Evolutionary conservation across 1,284 basidiomycete species (phyloP).

Genomic region (Ceratobasidium papillatum): DNA sequence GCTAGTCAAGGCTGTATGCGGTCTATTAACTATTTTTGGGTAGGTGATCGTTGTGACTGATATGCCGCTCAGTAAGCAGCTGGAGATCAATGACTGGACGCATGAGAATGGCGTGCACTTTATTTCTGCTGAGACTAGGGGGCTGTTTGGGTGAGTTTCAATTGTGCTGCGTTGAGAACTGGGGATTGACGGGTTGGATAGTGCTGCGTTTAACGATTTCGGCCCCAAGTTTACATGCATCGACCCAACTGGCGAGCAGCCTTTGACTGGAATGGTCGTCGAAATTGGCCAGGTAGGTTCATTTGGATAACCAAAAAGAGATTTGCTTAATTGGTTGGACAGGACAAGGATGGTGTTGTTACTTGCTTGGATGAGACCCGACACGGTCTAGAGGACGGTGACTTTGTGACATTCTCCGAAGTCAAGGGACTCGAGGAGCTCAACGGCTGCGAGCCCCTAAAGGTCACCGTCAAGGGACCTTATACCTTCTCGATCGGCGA

Average conservation of each 20-base stretch:
- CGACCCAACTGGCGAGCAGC: constrained; percentile 95
- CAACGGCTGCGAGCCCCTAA: constrained; percentile 91
- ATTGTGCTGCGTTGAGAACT: background rate
- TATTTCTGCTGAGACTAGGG: constrained; percentile 90
- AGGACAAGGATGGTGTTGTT: constrained; percentile 90
- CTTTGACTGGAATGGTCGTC: constrained; percentile 94
- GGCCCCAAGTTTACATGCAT: constrained; percentile 94
- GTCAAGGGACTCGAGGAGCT: constrained; percentile 94
- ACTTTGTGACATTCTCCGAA: constrained; percentile 98
- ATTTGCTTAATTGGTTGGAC: background rate
- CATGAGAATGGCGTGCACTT: constrained; percentile 90
- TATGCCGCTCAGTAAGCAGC: constrained; percentile 78
- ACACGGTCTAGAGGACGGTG: constrained; percentile 97
- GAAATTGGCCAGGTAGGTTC: constrained; percentile 78
- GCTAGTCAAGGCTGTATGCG: constrained; percentile 10
- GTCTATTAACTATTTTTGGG: constrained; percentile 22
- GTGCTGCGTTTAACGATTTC: constrained; percentile 96
- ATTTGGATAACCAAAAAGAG: background rate
- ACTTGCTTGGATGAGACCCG: constrained; percentile 97
- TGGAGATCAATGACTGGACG: constrained; percentile 96
- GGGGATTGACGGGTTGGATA: constrained; percentile 50
- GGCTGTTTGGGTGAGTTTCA: constrained; percentile 85
- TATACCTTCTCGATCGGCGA: constrained; percentile 97
- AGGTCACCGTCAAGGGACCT: constrained; percentile 93
- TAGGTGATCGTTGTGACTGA: constrained; percentile 92